A percentile compares a stretch with the other conserved stretches of the same genome.
These are phyloP conservation scores for Alliaria petiolata DNA, from an alignment of 345 rosid genomes.

Conservation along the genomic window DNA sequence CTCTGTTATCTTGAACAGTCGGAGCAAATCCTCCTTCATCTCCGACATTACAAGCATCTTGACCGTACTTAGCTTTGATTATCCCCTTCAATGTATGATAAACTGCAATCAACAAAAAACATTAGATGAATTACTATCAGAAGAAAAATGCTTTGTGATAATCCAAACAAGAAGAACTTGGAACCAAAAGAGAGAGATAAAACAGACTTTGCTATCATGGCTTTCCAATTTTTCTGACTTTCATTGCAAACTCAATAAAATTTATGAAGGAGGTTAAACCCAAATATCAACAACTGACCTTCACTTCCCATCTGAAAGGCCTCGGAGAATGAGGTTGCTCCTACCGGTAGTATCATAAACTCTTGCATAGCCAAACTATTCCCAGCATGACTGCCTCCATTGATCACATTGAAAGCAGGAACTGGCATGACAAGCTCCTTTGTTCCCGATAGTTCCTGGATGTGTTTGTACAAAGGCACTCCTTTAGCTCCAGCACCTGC, in stretches of 20 bases:
- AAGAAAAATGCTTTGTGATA: background rate
- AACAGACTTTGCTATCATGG: background rate
- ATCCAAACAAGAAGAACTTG: background rate
- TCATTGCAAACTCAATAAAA: background rate
- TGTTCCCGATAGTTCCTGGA: constrained; percentile 81
- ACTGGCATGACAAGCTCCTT: constrained; percentile 98
- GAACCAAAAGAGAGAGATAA: background rate
- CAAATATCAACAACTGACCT: constrained; percentile 47
- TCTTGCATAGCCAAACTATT: constrained; percentile 99
- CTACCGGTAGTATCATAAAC: constrained; percentile 94
- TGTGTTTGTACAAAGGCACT: constrained; percentile 83
- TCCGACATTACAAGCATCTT: constrained; percentile 99
- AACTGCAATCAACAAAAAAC: constrained; percentile 41
- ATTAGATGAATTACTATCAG: background rate
- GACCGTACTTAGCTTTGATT: constrained; percentile 87
- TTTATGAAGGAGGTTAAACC: background rate
- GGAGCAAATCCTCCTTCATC: constrained; percentile 99
- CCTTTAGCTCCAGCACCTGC: constrained; percentile 98
- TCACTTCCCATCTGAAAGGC: constrained; percentile 96
- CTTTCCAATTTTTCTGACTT: background rate
- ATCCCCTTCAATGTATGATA: constrained; percentile 87
- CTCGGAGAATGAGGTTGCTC: constrained; percentile 81
- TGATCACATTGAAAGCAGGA: constrained; percentile 94
- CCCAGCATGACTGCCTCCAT: constrained; percentile 98
- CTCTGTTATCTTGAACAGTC: constrained; percentile 95